Evolutionary conservation across 441 rosid species (phyloP), one percentile per base, ranked within the genome.

Genomic region (Theobroma grandiflorum): DNA sequence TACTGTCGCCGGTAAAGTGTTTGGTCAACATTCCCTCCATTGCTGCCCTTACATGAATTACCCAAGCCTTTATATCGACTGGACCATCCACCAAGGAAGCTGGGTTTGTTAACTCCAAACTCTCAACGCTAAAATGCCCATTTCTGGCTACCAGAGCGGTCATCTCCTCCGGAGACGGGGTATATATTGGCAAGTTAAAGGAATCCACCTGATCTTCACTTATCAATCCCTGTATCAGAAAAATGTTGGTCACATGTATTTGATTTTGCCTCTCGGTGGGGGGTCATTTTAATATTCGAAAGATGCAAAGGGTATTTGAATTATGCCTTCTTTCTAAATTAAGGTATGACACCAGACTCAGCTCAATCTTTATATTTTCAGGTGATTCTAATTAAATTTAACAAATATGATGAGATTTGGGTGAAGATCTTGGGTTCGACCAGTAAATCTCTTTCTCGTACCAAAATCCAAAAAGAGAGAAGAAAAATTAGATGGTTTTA

Each of bases 171-270:
- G 88, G 88, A 16, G 87, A 77, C 0, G 91, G 62, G n/a, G 73
- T 53, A 20, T 86, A 88, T 7, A 84, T 57, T 14, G 91, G 91
- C 70, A 90, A 22, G 72, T 90, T 90, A 80, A 88, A 90, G 22
- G 81, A 66, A 40, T 88, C 88, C 33, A 90, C 81, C 42, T 80
- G 62, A 22, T 81, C 86, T 82, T 90, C 86, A 40, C 35, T 67
- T 72, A 88, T 78, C 42, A 79, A 5, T 58, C 89, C 93, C 90
- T 89, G 82, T 11, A 75, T 50, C 3, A 33, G 49, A 10, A 9
- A 3, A 7, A 3, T 8, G 18, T 55, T n/a, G 61, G 14, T 58
- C 63, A n/a, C 2, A 55, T 55, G 31, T 26, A 26, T 26, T 26
- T 26, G 31, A 26, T 26, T 26, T 26, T 26, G 31, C 31, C 31